Base-by-base conservation (phyloP, 306 rosid genomes). In the Cicer cuneatum region DNA sequence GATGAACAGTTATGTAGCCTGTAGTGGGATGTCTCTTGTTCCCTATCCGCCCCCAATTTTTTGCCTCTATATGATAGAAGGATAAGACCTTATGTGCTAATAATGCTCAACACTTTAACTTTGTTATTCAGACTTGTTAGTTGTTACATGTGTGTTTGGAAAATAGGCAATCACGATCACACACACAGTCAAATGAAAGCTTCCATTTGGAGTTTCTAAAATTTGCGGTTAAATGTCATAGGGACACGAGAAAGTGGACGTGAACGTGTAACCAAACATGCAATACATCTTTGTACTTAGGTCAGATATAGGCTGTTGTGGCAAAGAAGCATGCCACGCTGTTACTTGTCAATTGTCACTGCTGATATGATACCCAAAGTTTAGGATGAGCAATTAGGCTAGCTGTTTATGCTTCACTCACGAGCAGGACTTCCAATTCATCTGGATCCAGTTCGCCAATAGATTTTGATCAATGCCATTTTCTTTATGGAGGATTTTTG, bases 301-400 rank as follows among this genome's bases (percentile, higher is more conserved):
- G 6, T 52, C 19, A 54, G 15, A 29, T 48, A 11, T 47, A 35
- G 24, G 45, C 43, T 48, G 59, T 48, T 48, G 43, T 37, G 57
- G 73, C 59, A 47, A 47, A 29, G 58, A 37, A 37, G 42, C 73
- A 46, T 68, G 45, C 73, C 41, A 49, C 40, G 49, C 12, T 6
- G 43, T 60, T 60, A 13, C 24, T 35, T 35, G 21, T 19, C 21
- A 19, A 2, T 19, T 19, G 43, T 33, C 11, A 49, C 35, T 14
- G 62, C 14, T 19, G 64, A 16, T 52, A 52, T 21, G 61, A 54
- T 54, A 8, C 38, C 39, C 13, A 10, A 10, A 70, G 51, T 47
- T 15, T 52, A 52, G 71, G 71, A 12, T 18, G 39, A 19, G 21
- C 62, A 56, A 56, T n/a, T 4, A 1, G 0, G 13, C 52, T 24